Conservation (phyloP, 2,329 filamentous ascomycete genomes). For the Taxawa tesnikishii region DNA sequence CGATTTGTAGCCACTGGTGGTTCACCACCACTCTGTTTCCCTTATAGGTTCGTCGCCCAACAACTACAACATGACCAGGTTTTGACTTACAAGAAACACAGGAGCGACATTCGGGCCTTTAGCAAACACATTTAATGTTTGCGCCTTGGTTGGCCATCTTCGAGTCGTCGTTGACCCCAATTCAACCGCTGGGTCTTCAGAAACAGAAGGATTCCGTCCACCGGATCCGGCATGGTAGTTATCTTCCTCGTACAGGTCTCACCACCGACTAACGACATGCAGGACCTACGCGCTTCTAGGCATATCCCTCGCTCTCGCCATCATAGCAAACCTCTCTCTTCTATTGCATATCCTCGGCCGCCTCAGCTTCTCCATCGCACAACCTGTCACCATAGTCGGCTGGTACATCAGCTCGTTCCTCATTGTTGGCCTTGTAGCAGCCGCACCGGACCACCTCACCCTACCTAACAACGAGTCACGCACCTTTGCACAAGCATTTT, state of each 20-base stretch:
- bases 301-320: conserved; percentile 37
- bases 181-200: conserved; percentile 13
- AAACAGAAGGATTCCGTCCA: conserved; percentile 28
- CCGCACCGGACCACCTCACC: conserved; percentile 27
- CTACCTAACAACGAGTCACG: conserved; percentile 10
- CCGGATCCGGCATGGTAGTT: conserved; percentile 37
- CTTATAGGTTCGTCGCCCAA: background rate
- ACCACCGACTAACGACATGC: background rate
- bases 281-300: conserved; percentile 31
- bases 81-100: conserved; percentile 3
- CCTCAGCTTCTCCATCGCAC: conserved; percentile 36
- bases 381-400: conserved; percentile 41
- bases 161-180: conserved; percentile 32
- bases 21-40: background rate
- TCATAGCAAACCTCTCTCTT: conserved; percentile 39
- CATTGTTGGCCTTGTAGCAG: conserved; percentile 33
- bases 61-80: background rate
- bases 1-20: background rate
- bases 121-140: conserved; percentile 14
- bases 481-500: conserved; percentile 38
- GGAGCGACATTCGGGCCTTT: conserved; percentile 14
- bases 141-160: conserved; percentile 39
- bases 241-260: background rate
- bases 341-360: conserved; percentile 42
- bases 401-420: conserved; percentile 38